Percentiles rank a stretch among this genome's conserved stretches.
Conservation (phyloP, 2,329 filamentous ascomycete genomes). For the Xylaria sp. region DNA sequence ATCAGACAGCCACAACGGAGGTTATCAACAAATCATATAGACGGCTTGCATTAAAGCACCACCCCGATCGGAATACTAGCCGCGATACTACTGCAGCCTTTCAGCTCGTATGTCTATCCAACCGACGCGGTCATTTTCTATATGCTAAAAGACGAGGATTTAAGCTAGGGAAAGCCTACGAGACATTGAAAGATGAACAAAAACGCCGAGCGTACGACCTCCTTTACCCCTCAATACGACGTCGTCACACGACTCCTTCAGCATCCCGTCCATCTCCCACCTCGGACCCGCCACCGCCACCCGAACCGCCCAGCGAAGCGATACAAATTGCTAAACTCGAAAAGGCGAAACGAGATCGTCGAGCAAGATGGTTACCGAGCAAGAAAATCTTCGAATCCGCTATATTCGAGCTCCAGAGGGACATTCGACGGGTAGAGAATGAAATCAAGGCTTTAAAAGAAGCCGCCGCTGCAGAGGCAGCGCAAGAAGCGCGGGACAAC, state of each 20-base stretch:
- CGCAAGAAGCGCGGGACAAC: neutral
- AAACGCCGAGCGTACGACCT: constrained; percentile 18
- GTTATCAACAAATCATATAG: constrained; percentile 6
- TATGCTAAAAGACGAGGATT: neutral
- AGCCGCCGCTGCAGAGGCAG: neutral
- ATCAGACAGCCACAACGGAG: neutral
- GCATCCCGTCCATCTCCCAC: neutral
- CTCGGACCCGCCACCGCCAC: neutral
- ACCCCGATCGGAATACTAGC: constrained; percentile 11
- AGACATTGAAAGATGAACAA: constrained; percentile 12
- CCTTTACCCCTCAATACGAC: constrained; percentile 11
- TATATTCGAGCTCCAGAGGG: neutral
- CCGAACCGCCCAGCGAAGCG: neutral
- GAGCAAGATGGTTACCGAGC: neutral
- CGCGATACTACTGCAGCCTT: constrained; percentile 3
- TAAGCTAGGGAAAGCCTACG: constrained; percentile 13
- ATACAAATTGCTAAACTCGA: neutral
- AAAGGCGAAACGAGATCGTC: neutral
- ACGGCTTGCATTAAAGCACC: constrained; percentile 5
- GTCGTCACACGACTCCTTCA: neutral
- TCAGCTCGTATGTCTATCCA: neutral
- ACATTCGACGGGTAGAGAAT: neutral
- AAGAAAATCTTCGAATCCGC: neutral
- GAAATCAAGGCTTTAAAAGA: neutral
- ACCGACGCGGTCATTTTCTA: neutral